phyloP scores from a whole-genome alignment of 2,329 filamentous ascomycete genomes.

The Didymella lethalis region DNA sequence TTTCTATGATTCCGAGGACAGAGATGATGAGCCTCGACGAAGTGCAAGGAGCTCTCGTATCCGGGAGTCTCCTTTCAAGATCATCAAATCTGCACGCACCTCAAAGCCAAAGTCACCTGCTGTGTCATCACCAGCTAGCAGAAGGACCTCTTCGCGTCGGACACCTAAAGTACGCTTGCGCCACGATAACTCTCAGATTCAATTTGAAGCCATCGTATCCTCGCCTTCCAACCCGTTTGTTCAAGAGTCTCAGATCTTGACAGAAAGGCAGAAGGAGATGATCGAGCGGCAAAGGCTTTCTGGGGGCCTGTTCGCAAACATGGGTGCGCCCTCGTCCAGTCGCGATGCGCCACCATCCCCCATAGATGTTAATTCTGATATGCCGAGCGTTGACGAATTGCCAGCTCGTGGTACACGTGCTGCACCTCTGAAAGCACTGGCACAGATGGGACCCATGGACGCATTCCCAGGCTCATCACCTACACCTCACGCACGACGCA shows the following conservation, averaged over 20 bases:
- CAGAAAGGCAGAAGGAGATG: constrained; percentile 80
- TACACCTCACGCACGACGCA: constrained; percentile 44
- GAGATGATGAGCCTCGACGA: constrained; percentile 22
- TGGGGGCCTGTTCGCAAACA: constrained; percentile 71
- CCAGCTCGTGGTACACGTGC: constrained; percentile 30
- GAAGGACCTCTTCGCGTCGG: constrained; percentile 34
- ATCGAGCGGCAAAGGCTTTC: constrained; percentile 73
- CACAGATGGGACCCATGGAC: constrained; percentile 46
- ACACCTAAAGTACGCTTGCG: constrained; percentile 65
- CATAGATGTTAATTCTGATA: constrained; percentile 42
- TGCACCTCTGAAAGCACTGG: constrained; percentile 38
- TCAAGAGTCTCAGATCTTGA: constrained; percentile 75
- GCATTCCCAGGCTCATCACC: constrained; percentile 48
- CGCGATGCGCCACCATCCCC: constrained; percentile 33
- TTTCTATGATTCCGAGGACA: constrained; percentile 53
- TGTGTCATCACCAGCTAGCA: constrained; percentile 28
- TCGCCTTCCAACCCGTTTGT: constrained; percentile 58
- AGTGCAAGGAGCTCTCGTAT: constrained; percentile 33
- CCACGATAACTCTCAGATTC: constrained; percentile 83
- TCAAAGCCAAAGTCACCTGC: constrained; percentile 41
- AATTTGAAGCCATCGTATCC: constrained; percentile 74
- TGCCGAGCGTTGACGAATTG: constrained; percentile 35
- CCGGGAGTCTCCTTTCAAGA: constrained; percentile 40
- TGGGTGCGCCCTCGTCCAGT: constrained; percentile 49
- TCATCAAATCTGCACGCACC: constrained; percentile 33